Conservation (phyloP, 164 flowering plant genomes). For the grape (Vitis vinifera) region ASM3070453v1 NC_081808.1:1903501-1904000, state of each 20-base stretch:
- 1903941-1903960: neutral
- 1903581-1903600: too few relatives aligned
- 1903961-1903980: too few relatives aligned
- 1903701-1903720: conserved; percentile 62
- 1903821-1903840: conserved; percentile 33
- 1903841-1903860: conserved; percentile 42
- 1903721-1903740: conserved; percentile 73
- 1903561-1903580: too few relatives aligned
- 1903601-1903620: neutral
- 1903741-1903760: conserved; percentile 47
- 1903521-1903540: too few relatives aligned
- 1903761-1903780: conserved; percentile 66
- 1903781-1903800: conserved; percentile 73
- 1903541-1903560: too few relatives aligned
- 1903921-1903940: neutral
- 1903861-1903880: neutral
- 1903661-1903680: neutral
- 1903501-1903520: too few relatives aligned
- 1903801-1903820: conserved; percentile 76
- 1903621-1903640: neutral
- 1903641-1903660: neutral
- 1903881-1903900: neutral
- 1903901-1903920: neutral
- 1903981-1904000: too few relatives aligned
- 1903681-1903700: neutral